These are phyloP conservation scores for Retiboletus fuscus DNA, from an alignment of 1,284 basidiomycete species.

Conservation along the genomic window DNA sequence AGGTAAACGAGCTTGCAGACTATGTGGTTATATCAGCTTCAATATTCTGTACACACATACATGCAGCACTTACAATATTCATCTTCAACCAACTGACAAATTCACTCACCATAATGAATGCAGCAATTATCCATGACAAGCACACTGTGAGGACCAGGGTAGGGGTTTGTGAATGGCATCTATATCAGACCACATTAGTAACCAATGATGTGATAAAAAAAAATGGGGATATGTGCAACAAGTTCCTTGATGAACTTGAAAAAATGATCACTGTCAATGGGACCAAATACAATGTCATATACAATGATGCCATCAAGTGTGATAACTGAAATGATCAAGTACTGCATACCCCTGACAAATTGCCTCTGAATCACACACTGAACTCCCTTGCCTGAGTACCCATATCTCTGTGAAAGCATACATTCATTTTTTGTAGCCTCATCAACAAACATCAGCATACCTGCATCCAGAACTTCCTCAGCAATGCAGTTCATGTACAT, in stretches of 20 bases:
- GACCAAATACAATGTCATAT: conserved; percentile 42
- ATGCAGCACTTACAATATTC: neutral
- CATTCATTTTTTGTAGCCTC: too few relatives aligned
- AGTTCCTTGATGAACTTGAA: neutral
- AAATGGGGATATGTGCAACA: neutral
- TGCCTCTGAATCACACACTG: neutral
- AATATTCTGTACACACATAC: neutral
- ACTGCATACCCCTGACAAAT: conserved; percentile 17
- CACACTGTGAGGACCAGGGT: conserved; percentile 7
- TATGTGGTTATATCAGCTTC: neutral
- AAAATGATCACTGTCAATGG: neutral
- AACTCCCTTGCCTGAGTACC: too few relatives aligned
- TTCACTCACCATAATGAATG: conserved; percentile 12
- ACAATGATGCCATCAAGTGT: too few relatives aligned
- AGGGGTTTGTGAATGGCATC: conserved; percentile 14
- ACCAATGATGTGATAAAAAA: neutral
- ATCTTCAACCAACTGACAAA: neutral
- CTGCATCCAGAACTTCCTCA: too few relatives aligned
- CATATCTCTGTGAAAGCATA: too few relatives aligned
- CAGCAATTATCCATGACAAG: too few relatives aligned
- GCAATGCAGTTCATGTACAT: too few relatives aligned
- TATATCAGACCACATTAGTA: neutral
- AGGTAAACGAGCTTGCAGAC: neutral
- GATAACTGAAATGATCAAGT: conserved; percentile 39
- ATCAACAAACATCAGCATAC: too few relatives aligned